Evolutionary conservation across 2,329 filamentous ascomycete species (phyloP), one percentile per base, ranked within the genome.

Genomic region (Trichoderma oligosporum): DNA sequence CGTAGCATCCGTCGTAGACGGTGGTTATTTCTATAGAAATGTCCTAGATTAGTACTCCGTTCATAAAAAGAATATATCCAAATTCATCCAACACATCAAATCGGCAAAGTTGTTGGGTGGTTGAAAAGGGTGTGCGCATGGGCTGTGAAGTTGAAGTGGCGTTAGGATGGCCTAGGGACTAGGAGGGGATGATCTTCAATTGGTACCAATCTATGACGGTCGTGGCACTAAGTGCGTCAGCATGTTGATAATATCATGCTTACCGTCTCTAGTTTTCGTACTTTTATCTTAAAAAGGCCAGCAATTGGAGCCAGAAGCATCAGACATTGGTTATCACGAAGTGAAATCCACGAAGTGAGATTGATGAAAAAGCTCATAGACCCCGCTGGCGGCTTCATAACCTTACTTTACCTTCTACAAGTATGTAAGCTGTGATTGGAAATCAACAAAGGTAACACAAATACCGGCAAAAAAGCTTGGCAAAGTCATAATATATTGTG

Each of bases 121-220:
- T 25, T 16, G n/a, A 16, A 25, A 20, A 36, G 11, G 18, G 18
- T 33, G 27, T 24, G 25, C 38, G 47, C n/a, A 39, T 9, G n/a
- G 22, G 29, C 31, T 53, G 16, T n/a, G n/a, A n/a, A n/a, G n/a
- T 45, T 18, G 41, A 42, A 29, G 51, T 54, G 51, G 51, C 51
- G 51, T 36, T 33, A 18, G 24, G 51, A 25, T 38, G 33, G n/a
- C 51, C 31, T 27, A 20, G n/a, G 16, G 39, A 31, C n/a, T 27
- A n/a, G 7, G 12, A 25, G n/a, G 20, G 22, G 22, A 36, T 45
- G 51, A 54, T 54, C 39, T 45, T 36, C 39, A 20, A 16, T 16
- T 20, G 14, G 24, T 53, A 36, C 27, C 2, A 36, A 36, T 44
- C 39, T 16, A 54, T 36, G 51, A 54, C 39, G 51, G 39, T n/a